Conservation (phyloP, 1,284 basidiomycete species). For the Entoloma clypeatum region DNA sequence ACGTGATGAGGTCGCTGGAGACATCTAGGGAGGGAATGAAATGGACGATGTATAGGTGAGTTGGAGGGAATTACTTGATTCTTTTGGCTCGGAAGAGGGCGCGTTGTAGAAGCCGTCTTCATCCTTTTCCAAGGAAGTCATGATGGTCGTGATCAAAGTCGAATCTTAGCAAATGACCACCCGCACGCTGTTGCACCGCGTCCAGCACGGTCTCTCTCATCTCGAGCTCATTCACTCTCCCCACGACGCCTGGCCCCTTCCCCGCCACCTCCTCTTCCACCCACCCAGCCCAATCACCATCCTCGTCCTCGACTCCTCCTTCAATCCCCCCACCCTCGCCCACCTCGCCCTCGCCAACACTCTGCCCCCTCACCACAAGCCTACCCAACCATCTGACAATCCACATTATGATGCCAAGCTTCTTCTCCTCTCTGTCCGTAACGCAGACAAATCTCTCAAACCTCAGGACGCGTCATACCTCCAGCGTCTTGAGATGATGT, state of each 20-base stretch:
- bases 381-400: slow-evolving; percentile 6
- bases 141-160: slow-evolving; percentile 12
- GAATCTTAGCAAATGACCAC: too few species aligned
- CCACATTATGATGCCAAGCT: slow-evolving; percentile 70
- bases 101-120: slow-evolving; percentile 66
- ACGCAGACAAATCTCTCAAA: slow-evolving; percentile 83
- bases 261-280: slow-evolving; percentile 15
- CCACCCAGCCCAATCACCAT: slow-evolving; percentile 45
- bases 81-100: slow-evolving; percentile 17
- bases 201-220: slow-evolving; percentile 42
- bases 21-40: slow-evolving; percentile 19
- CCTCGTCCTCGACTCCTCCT: slow-evolving; percentile 85
- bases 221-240: slow-evolving; percentile 54
- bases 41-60: too few species aligned
- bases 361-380: slow-evolving; percentile 25
- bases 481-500: slow-evolving; percentile 85
- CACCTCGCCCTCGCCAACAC: slow-evolving; percentile 76
- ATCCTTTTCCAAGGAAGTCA: slow-evolving; percentile 57
- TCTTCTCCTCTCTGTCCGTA: slow-evolving; percentile 82
- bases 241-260: slow-evolving; percentile 55
- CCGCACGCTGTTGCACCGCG: slow-evolving; percentile 39
- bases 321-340: slow-evolving; percentile 90
- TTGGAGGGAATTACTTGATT: slow-evolving; percentile 25
- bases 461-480: slow-evolving; percentile 68
- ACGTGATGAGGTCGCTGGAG: slow-evolving; percentile 60